Conservation (phyloP, 2,329 filamentous ascomycete species). For the Pseudocercospora pini-densiflorae region DNA sequence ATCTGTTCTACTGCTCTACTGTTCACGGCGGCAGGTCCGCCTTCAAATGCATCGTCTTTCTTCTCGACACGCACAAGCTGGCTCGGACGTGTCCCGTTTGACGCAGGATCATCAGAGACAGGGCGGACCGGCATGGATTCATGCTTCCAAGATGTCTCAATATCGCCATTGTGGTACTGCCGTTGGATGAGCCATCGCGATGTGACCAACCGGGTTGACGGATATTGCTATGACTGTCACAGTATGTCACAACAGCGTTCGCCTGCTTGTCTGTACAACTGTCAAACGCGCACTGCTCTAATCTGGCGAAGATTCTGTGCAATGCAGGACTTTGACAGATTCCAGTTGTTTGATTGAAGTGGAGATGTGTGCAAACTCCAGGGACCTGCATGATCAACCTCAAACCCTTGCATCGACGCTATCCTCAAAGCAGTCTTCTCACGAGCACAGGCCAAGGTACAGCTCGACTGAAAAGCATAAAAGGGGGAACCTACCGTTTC, state of each 20-base stretch:
- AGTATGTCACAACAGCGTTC: not conserved
- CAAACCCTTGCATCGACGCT: constrained; percentile 1
- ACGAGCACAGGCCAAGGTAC: not conserved
- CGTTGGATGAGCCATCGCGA: not conserved
- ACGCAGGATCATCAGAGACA: too few species aligned
- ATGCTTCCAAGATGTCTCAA: constrained; percentile 7
- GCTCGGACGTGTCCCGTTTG: too few species aligned
- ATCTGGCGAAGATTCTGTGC: not conserved
- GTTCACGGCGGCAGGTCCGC: too few species aligned
- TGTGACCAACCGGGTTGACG: not conserved
- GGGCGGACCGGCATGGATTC: not conserved
- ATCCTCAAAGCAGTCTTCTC: not conserved
- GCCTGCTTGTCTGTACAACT: not conserved
- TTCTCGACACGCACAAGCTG: too few species aligned
- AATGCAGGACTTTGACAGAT: not conserved
- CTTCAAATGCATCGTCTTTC: too few species aligned
- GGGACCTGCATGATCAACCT: constrained; percentile 8
- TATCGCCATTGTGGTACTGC: constrained; percentile 5
- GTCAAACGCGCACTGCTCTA: not conserved
- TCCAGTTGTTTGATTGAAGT: not conserved
- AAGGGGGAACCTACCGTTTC: constrained; percentile 1
- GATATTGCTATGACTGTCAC: not conserved
- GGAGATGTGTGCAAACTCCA: not conserved
- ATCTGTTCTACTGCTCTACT: too few species aligned
- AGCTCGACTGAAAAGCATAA: not conserved